Base-by-base conservation (phyloP, 106 monocot genomes). In the Agapanthus africanus region DNA sequence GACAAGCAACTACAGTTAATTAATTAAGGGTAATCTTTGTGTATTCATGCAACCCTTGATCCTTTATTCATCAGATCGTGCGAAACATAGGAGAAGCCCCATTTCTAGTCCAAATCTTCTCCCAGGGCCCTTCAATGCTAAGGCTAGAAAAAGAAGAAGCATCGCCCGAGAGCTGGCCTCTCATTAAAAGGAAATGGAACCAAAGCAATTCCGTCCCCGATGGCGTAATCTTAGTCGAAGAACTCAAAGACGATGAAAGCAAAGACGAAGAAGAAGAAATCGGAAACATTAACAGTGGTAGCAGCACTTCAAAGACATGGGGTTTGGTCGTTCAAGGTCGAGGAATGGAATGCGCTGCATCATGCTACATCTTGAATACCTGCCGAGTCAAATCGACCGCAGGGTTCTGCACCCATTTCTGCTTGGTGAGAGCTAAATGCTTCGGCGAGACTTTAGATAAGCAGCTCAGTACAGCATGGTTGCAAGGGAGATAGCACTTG, bases 391-490 rank as follows among this genome's bases (percentile, higher is more conserved):
- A 33, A n/a, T 90, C 90, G 8, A 21, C 84, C 8, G 46, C 59
- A 4, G 94, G 94, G 0, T 74, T 78, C 35, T 84, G 90, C 72
- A 94, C 94, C 9, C 94, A 90, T 46, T 94, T 90, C 82, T 85
- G 74, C 80, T 54, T 90, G 67, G 80, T 81, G 11, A 82, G 73
- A 54, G 94, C 87, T 38, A 70, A 90, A 59, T 87, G 90, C 76
- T 94, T 87, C 57, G 87, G 84, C 0, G 87, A 90, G 11, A 54
- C 82, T 0, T 44, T 74, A 7, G 74, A 78, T 9, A 47, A 54
- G 44, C 94, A 94, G 81, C 52, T 94, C 16, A 76, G 62, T 70
- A 83, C 78, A 18, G 78, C 80, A 1, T 94, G 93, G 93, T 57
- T 94, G 70, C 69, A 73, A 39, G 4, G 44, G 28, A 36, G 39